phyloP scores from a whole-genome alignment of 768 basidiomycete species.

The Boletus speciosus region DNA sequence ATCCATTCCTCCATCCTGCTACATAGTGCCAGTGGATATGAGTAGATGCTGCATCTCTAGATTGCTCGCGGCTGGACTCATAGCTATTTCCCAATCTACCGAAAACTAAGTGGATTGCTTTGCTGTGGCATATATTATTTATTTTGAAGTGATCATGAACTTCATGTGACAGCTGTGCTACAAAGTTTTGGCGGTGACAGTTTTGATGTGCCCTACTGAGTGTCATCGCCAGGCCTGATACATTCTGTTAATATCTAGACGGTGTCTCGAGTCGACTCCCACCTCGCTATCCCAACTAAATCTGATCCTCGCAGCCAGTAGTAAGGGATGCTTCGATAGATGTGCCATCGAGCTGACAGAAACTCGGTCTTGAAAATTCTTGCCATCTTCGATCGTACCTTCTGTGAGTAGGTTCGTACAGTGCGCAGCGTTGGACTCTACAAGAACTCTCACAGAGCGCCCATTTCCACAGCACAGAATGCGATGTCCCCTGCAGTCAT shows the following conservation, averaged over 20 bases:
- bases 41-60: not conserved
- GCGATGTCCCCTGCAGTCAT: too few species aligned
- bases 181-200: not conserved
- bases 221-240: too few species aligned
- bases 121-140: not conserved
- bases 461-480: too few species aligned
- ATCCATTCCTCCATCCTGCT: conserved; percentile 21
- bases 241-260: not conserved
- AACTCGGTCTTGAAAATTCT: not conserved
- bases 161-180: not conserved
- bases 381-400: not conserved
- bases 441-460: too few species aligned
- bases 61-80: not conserved
- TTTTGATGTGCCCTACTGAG: not conserved
- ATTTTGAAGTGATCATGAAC: not conserved
- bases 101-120: not conserved
- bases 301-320: not conserved
- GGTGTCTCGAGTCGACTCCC: not conserved
- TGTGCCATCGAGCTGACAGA: not conserved
- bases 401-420: not conserved
- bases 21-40: conserved; percentile 22
- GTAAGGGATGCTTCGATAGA: not conserved
- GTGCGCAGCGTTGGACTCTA: not conserved
- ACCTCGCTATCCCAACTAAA: not conserved
- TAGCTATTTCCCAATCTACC: not conserved